A percentile compares a stretch with the other conserved stretches of the same genome.
These are phyloP conservation scores for Ailanthus altissimus DNA, from an alignment of 345 rosid species.

Conservation along the genomic window DNA sequence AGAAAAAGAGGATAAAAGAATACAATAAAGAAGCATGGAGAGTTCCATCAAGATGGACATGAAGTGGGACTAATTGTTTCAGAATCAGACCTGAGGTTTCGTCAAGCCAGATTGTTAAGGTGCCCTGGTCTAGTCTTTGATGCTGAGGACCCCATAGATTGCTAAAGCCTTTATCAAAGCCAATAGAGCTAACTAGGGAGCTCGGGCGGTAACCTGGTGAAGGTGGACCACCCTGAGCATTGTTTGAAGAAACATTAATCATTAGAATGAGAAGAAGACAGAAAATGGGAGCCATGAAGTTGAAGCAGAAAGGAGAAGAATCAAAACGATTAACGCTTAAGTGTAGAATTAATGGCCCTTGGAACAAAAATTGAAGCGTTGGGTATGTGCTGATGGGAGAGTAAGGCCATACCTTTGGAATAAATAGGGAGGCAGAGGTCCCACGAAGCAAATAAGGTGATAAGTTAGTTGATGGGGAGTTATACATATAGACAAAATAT, in stretches of 20 bases:
- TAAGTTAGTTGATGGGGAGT: slow-evolving; percentile 45
- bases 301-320: slow-evolving; percentile 6
- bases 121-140: slow-evolving; percentile 61
- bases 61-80: background rate
- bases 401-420: slow-evolving; percentile 30
- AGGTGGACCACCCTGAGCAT: slow-evolving; percentile 58
- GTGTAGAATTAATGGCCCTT: background rate
- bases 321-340: background rate
- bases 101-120: slow-evolving; percentile 78
- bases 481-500: slow-evolving; percentile 36
- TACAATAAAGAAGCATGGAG: too few species aligned
- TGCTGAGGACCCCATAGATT: slow-evolving; percentile 89
- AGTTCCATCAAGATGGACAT: background rate
- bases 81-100: slow-evolving; percentile 47
- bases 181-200: slow-evolving; percentile 44
- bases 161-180: slow-evolving; percentile 55
- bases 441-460: slow-evolving; percentile 32
- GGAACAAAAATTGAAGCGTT: slow-evolving; percentile 5
- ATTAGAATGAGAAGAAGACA: slow-evolving; percentile 26
- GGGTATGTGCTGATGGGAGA: slow-evolving; percentile 19
- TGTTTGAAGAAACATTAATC: slow-evolving; percentile 17
- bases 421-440: slow-evolving; percentile 44
- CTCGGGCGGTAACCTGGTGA: slow-evolving; percentile 86
- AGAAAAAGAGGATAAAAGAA: background rate
- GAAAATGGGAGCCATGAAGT: slow-evolving; percentile 39